phyloP scores from a whole-genome alignment of 306 rosid species.

The Lithocarpus polystachyus region DNA sequence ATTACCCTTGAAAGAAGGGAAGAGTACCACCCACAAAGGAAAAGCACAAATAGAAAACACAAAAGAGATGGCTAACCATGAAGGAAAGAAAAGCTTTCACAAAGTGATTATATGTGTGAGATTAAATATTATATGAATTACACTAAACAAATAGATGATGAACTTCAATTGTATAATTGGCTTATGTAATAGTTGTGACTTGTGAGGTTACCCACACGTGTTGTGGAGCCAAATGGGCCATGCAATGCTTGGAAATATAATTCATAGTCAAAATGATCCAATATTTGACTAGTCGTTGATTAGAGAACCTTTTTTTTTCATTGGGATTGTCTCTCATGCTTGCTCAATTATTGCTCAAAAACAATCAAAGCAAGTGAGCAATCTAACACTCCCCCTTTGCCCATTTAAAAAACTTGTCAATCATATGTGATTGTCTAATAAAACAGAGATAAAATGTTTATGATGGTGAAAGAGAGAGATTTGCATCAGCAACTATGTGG shows the following conservation, averaged over 20 bases:
- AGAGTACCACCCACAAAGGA: slow-evolving; percentile 1
- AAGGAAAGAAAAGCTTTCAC: slow-evolving; percentile 2
- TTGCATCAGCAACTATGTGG: neutral
- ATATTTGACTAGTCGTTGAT: slow-evolving; percentile 8
- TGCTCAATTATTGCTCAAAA: slow-evolving; percentile 32
- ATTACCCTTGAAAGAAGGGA: slow-evolving; percentile 46
- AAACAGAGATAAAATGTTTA: neutral
- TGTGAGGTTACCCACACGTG: slow-evolving; percentile 15
- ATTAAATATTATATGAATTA: neutral
- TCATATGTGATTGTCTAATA: neutral
- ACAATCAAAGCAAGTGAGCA: neutral
- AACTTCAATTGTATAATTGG: neutral
- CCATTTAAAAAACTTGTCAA: neutral
- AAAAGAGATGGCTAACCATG: slow-evolving; percentile 7
- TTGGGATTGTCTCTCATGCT: neutral
- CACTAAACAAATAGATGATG: neutral
- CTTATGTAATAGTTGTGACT: neutral
- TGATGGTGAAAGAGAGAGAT: neutral
- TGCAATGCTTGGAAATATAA: neutral
- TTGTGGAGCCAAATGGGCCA: slow-evolving; percentile 14
- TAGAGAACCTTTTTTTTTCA: slow-evolving; percentile 4
- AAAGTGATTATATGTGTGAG: neutral
- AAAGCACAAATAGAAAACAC: neutral
- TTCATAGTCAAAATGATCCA: slow-evolving; percentile 8
- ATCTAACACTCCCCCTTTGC: neutral